These are phyloP conservation scores for Sequoia sempervirens DNA, from an alignment of 75 land plant genomes.

Conservation along the genomic window DNA sequence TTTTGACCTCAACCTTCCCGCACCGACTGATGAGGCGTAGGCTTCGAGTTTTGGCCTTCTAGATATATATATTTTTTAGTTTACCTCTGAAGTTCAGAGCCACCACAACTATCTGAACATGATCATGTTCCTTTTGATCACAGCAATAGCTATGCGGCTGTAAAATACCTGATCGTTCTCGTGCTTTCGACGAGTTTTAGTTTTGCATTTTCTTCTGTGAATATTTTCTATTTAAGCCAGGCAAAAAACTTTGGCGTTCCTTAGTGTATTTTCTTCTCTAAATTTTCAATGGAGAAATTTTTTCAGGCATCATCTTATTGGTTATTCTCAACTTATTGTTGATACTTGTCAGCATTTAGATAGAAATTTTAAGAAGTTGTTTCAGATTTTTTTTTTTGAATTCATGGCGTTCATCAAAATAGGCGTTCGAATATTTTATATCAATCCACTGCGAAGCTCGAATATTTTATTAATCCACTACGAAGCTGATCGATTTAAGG, in stretches of 20 bases:
- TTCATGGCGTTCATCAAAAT: too few relatives aligned
- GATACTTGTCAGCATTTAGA: neutral
- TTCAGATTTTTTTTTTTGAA: too few relatives aligned
- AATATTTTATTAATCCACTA: neutral
- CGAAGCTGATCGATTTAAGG: neutral
- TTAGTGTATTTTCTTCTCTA: neutral
- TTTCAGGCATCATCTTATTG: neutral
- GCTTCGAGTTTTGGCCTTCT: neutral
- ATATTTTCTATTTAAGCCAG: neutral
- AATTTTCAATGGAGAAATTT: slow-evolving; percentile 4
- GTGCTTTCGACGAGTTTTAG: neutral
- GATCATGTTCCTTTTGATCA: neutral
- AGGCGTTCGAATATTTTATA: too few relatives aligned
- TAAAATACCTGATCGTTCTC: neutral
- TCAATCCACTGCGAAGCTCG: too few relatives aligned
- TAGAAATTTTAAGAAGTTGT: neutral
- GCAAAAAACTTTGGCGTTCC: neutral
- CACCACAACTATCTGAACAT: neutral
- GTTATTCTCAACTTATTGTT: neutral
- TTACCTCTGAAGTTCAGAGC: neutral
- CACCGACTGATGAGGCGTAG: slow-evolving; percentile 4
- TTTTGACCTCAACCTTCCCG: slow-evolving; percentile 7
- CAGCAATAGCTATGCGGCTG: neutral
- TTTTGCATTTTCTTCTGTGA: neutral
- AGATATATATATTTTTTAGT: neutral